Percentiles rank a stretch among this genome's conserved stretches.
These are phyloP conservation scores for Amanita polypyramis DNA, from an alignment of 768 basidiomycete species.

Conservation along the genomic window DNA sequence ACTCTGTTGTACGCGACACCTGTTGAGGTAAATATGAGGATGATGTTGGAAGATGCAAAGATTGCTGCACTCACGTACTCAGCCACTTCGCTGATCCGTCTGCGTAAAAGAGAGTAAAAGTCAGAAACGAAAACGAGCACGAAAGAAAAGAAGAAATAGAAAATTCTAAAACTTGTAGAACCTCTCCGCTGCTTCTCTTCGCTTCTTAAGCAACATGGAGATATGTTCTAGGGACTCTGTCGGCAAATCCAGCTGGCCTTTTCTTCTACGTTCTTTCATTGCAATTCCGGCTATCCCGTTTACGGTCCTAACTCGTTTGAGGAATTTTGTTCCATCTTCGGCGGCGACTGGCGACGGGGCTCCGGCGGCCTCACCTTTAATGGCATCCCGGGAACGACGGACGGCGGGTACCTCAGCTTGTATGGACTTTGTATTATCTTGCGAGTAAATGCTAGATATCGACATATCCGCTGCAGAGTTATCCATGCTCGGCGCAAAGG, in stretches of 20 bases:
- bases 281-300: neutral
- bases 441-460: neutral
- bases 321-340: neutral
- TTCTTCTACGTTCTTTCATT: constrained; percentile 3
- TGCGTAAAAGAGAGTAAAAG: neutral
- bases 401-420: no score
- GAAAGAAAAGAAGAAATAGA: neutral
- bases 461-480: neutral
- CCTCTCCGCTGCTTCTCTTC: constrained; percentile 1
- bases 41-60: no score
- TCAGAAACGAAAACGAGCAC: neutral
- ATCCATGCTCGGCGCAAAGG: neutral
- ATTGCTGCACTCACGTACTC: no score
- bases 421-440: neutral
- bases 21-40: no score
- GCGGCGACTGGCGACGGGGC: neutral
- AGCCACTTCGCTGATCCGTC: no score
- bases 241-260: neutral
- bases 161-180: neutral
- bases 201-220: neutral
- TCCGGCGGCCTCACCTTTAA: neutral
- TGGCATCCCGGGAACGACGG: neutral
- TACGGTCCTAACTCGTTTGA: constrained; percentile 2
- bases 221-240: neutral
- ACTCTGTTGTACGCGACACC: neutral